Base-by-base conservation (phyloP, 1,139 yeast genomes). In the Zygoascus sp. region DNA sequence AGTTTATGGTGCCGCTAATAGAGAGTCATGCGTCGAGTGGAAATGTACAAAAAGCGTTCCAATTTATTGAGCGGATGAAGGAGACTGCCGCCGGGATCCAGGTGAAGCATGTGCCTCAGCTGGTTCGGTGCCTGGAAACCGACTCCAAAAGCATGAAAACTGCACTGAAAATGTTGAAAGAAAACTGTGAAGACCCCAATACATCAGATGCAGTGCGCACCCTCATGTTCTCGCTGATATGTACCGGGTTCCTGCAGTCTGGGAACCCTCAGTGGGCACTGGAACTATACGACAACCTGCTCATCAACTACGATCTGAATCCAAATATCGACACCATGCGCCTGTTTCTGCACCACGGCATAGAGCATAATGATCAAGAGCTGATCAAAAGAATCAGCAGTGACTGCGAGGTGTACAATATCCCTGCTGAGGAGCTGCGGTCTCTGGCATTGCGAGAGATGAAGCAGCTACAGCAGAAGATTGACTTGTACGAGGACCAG, bases 131-230 rank as follows among this genome's bases (percentile, higher is more conserved):
- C 3, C 45, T 60, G 13, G 28, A 42, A 11, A 22, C 27, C 3
- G 34, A 41, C 9, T 25, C 25, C 7, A 72, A 76, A 60, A 83
- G 85, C 62, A 79, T 81, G 36, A 68, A 76, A 52, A 77, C 71
- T 59, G 78, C 84, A 56, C 72, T 83, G 57, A 80, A 79, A 50
- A 89, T 86, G n/a, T 58, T 51, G 23, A 40, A 42, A 3, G 49
- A 46, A 2, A 39, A 58, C 32, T 32, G 49, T 21, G 22, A 38
- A 15, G 55, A 55, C 11, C 40, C 56, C 2, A 21, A 42, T 2
- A 48, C 56, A 16, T 42, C 53, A 32, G 53, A 48, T 15, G 49
- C 56, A 5, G 57, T 56, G 17, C 54, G 57, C 23, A 56, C 62
- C 2, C 53, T 64, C 9, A 42, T 61, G 25, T 50, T 61, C 40